These are phyloP conservation scores for Voacanga thouarsii DNA, from an alignment of 257 asterid species.

Conservation along the genomic window DNA sequence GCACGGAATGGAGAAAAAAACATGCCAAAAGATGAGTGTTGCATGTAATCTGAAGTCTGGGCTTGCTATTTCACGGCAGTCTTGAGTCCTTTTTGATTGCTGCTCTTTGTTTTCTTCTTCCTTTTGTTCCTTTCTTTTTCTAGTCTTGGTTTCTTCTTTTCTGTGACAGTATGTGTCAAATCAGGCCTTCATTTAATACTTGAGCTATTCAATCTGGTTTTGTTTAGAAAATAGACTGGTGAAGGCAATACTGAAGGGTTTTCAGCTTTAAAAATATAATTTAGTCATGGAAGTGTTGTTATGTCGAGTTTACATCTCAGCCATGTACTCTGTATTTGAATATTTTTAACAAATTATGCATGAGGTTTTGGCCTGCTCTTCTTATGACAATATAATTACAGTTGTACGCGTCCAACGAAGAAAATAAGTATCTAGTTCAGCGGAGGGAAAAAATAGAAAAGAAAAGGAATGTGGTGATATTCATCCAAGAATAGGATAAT, in stretches of 20 bases:
- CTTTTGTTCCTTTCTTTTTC: neutral
- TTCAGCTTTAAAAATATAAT: constrained; percentile 1
- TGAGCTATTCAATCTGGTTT: neutral
- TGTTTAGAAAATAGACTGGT: neutral
- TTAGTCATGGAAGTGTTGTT: neutral
- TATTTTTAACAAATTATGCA: neutral
- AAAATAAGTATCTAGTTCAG: too few species aligned
- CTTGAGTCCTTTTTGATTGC: constrained; percentile 9
- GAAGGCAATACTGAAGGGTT: neutral
- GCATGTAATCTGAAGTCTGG: neutral
- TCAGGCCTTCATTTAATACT: neutral
- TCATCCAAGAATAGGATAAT: neutral
- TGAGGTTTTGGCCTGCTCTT: neutral
- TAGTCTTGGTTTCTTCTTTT: neutral
- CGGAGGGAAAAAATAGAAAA: too few species aligned
- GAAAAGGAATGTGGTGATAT: neutral
- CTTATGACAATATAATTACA: neutral
- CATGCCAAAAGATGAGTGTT: constrained; percentile 44
- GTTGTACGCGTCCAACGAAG: too few species aligned
- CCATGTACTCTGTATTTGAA: neutral
- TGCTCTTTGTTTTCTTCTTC: neutral
- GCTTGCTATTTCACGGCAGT: neutral
- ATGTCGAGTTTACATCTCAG: neutral
- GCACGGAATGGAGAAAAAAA: constrained; percentile 93
- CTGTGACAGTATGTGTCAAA: neutral